A percentile compares a stretch with the other conserved stretches of the same genome.
These are phyloP conservation scores for Hypoxylon fragiforme DNA, from an alignment of 495 filamentous ascomycete species.

Conservation along the genomic window DNA sequence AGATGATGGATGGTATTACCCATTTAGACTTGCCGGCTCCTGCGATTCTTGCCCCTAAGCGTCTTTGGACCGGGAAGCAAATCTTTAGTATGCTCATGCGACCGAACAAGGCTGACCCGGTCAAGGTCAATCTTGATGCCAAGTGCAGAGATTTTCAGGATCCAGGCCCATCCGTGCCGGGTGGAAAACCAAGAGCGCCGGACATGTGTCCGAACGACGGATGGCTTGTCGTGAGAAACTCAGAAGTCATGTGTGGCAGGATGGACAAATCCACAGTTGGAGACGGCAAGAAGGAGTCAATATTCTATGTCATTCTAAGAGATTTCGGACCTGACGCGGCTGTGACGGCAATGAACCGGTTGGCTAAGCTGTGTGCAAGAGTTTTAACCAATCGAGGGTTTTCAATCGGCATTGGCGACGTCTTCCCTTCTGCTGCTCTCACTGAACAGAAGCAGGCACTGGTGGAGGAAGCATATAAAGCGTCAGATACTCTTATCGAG, in stretches of 20 bases:
- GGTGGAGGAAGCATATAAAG: slow-evolving; percentile 74
- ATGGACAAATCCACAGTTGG: slow-evolving; percentile 98
- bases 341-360: slow-evolving; percentile 88
- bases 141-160: slow-evolving; percentile 81
- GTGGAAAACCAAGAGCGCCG: slow-evolving; percentile 49
- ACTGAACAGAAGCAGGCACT: slow-evolving; percentile 70
- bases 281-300: slow-evolving; percentile 93
- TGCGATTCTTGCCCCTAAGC: slow-evolving; percentile 79
- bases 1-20: slow-evolving; percentile 84
- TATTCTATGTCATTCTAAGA: slow-evolving; percentile 94
- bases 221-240: slow-evolving; percentile 91
- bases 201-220: slow-evolving; percentile 85
- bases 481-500: slow-evolving; percentile 84
- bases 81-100: slow-evolving; percentile 95
- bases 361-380: slow-evolving; percentile 87
- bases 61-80: slow-evolving; percentile 97
- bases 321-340: slow-evolving; percentile 91
- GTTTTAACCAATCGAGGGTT: slow-evolving; percentile 90
- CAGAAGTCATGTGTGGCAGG: slow-evolving; percentile 95
- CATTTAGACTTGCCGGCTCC: slow-evolving; percentile 86
- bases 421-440: slow-evolving; percentile 75
- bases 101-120: slow-evolving; percentile 77
- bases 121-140: slow-evolving; percentile 90
- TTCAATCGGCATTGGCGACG: slow-evolving; percentile 93
- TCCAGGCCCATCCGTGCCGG: slow-evolving; percentile 36